These are phyloP conservation scores for Cruciata laevipes DNA, from an alignment of 257 asterid genomes.

Conservation along the genomic window DNA sequence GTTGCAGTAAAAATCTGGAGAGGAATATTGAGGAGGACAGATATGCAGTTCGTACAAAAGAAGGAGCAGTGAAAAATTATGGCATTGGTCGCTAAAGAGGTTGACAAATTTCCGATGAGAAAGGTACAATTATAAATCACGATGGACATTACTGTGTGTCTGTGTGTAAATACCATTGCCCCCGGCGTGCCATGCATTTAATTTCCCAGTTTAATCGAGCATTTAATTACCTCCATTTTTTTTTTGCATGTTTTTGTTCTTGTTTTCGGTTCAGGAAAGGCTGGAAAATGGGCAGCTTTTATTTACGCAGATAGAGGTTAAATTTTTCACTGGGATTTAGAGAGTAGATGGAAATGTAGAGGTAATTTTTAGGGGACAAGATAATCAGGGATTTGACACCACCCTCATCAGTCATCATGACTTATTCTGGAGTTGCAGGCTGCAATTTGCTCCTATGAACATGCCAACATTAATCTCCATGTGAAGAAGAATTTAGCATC, in stretches of 20 bases:
- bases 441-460: neutral
- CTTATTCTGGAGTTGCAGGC: neutral
- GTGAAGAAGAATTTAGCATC: no score
- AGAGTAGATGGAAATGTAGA: slow-evolving; percentile 2
- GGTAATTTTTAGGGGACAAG: slow-evolving; percentile 23
- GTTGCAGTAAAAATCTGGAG: neutral
- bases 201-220: neutral
- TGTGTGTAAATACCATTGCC: slow-evolving; percentile 2
- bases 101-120: slow-evolving; percentile 25
- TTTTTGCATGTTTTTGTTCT: neutral
- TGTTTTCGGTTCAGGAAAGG: neutral
- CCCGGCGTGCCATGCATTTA: slow-evolving; percentile 19
- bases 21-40: neutral
- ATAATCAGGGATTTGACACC: slow-evolving; percentile 22
- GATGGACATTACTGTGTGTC: slow-evolving; percentile 2
- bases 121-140: slow-evolving; percentile 14
- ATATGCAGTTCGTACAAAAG: neutral
- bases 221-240: neutral
- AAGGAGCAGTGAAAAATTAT: slow-evolving; percentile 9
- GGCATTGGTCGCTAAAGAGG: slow-evolving; percentile 12
- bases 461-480: neutral
- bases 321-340: slow-evolving; percentile 10
- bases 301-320: neutral
- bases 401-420: neutral
- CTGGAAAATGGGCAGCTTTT: neutral